phyloP scores from a whole-genome alignment of 306 rosid genomes.

The Cicer bijugum region DNA sequence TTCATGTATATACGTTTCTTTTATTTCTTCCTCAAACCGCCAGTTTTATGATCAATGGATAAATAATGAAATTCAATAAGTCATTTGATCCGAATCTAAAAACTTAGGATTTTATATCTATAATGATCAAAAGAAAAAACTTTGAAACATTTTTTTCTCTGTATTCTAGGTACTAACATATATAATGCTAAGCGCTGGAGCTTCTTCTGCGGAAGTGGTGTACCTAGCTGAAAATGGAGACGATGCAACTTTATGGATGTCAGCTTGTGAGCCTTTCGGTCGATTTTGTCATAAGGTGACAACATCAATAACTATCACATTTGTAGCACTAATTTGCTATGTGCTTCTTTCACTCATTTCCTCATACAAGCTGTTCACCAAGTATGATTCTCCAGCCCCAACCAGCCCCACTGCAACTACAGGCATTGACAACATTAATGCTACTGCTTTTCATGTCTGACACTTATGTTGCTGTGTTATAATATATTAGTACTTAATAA shows the following conservation, averaged over 20 bases:
- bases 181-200: slow-evolving; percentile 71
- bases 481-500: not conserved
- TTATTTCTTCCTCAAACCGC: too few relatives aligned
- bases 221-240: slow-evolving; percentile 80
- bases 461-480: not conserved
- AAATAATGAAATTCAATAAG: not conserved
- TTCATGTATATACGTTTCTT: too few relatives aligned
- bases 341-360: slow-evolving; percentile 72
- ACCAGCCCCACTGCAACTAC: slow-evolving; percentile 42
- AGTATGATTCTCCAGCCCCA: slow-evolving; percentile 53
- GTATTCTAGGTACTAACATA: slow-evolving; percentile 64
- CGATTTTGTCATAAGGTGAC: slow-evolving; percentile 70
- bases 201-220: slow-evolving; percentile 68
- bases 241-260: slow-evolving; percentile 60
- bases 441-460: slow-evolving; percentile 53
- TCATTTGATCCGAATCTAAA: not conserved
- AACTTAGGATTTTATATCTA: too few relatives aligned
- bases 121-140: too few relatives aligned
- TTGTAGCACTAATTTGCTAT: slow-evolving; percentile 60
- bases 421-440: slow-evolving; percentile 31
- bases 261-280: slow-evolving; percentile 70
- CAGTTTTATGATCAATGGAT: not conserved
- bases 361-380: slow-evolving; percentile 81
- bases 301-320: slow-evolving; percentile 62
- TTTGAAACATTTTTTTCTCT: not conserved